Evolutionary conservation across 2,329 filamentous ascomycete species (phyloP).

Genomic region (Sarocladiaceae sp.): DNA sequence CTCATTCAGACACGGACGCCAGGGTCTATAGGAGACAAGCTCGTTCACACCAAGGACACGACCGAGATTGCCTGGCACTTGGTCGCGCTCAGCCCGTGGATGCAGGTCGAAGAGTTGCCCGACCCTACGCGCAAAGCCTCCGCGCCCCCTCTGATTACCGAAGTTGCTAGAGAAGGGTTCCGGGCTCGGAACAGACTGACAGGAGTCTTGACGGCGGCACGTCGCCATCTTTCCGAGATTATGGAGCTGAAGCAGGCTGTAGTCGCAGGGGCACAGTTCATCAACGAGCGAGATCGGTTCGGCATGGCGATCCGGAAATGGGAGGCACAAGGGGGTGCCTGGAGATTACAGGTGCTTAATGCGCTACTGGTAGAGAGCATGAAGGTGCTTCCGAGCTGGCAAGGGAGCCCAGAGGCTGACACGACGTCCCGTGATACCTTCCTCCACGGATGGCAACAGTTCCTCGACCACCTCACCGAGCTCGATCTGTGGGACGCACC

Average conservation of each 20-base stretch:
- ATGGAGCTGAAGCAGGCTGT: slow-evolving; percentile 51
- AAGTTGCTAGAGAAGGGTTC: slow-evolving; percentile 68
- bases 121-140: slow-evolving; percentile 40
- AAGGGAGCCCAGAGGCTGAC: slow-evolving; percentile 14
- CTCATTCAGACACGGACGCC: slow-evolving; percentile 38
- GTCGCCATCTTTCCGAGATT: slow-evolving; percentile 60
- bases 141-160: slow-evolving; percentile 40
- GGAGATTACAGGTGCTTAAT: slow-evolving; percentile 65
- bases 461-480: slow-evolving; percentile 47
- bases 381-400: slow-evolving; percentile 28
- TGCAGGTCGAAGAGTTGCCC: slow-evolving; percentile 38
- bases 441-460: slow-evolving; percentile 44
- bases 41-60: slow-evolving; percentile 59
- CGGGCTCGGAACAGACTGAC: slow-evolving; percentile 71
- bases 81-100: slow-evolving; percentile 69
- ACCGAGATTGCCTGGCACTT: slow-evolving; percentile 72
- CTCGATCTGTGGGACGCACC: slow-evolving; percentile 53
- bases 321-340: slow-evolving; percentile 57
- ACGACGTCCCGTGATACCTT: slow-evolving; percentile 37
- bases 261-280: slow-evolving; percentile 30
- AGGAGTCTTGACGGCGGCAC: slow-evolving; percentile 58
- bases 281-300: slow-evolving; percentile 53
- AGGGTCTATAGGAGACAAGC: slow-evolving; percentile 41
- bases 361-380: slow-evolving; percentile 59
- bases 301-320: slow-evolving; percentile 71